Conservation (phyloP, 768 basidiomycete species). For the Boletus huronensis region DNA sequence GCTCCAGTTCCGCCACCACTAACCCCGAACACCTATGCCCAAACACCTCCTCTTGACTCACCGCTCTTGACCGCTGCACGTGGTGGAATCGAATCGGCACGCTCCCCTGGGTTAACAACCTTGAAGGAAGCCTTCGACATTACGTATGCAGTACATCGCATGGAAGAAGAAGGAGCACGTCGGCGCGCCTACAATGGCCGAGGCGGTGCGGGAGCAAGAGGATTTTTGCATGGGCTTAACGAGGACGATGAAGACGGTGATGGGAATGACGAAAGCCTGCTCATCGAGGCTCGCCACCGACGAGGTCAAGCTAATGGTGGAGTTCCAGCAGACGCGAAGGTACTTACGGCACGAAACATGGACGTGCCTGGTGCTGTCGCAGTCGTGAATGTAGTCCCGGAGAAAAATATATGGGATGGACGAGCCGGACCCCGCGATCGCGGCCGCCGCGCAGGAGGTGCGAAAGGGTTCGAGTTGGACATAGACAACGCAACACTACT, state of each 20-base stretch:
- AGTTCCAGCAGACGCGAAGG: slow-evolving; percentile 7
- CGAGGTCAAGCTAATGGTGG: slow-evolving; percentile 31
- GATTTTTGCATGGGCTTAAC: slow-evolving; percentile 82
- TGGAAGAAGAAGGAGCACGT: slow-evolving; percentile 97
- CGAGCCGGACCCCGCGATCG: slow-evolving; percentile 69
- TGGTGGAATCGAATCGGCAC: slow-evolving; percentile 66
- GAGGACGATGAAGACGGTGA: slow-evolving; percentile 82
- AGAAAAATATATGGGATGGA: slow-evolving; percentile 47
- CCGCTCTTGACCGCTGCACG: slow-evolving; percentile 81
- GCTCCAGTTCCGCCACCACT: slow-evolving; percentile 60
- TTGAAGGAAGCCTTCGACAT: slow-evolving; percentile 99
- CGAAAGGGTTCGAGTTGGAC: slow-evolving; percentile 73
- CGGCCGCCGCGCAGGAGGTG: slow-evolving; percentile 33
- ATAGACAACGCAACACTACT: slow-evolving; percentile 84
- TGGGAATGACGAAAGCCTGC: slow-evolving; percentile 45
- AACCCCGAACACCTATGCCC: slow-evolving; percentile 53
- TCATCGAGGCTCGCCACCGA: slow-evolving; percentile 48
- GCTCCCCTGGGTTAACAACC: slow-evolving; percentile 88
- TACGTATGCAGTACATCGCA: slow-evolving; percentile 97
- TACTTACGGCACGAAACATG: slow-evolving; percentile 6
- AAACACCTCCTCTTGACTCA: slow-evolving; percentile 66
- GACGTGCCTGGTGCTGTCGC: slow-evolving; percentile 3
- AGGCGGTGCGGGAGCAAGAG: slow-evolving; percentile 72
- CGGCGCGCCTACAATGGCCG: slow-evolving; percentile 77
- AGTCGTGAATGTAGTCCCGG: slow-evolving; percentile 14